phyloP scores from a whole-genome alignment of 129 eudicot species.

The Flaveria linearis region DNA sequence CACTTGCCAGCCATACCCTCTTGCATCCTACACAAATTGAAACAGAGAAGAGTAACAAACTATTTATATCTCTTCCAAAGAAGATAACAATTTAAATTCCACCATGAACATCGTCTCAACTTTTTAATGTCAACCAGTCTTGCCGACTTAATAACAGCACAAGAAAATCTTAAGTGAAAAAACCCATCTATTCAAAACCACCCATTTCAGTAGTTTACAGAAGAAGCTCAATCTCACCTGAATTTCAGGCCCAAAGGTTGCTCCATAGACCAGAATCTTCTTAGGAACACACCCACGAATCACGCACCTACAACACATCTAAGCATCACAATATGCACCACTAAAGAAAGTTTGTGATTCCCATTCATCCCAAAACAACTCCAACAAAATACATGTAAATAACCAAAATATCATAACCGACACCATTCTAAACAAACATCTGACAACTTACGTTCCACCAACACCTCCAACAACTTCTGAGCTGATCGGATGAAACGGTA shows the following conservation, averaged over 20 bases:
- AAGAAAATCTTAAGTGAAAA: not conserved
- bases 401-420: not conserved
- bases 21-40: conserved; percentile 65
- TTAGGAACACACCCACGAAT: conserved; percentile 99
- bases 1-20: conserved; percentile 89
- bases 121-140: not conserved
- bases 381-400: not conserved
- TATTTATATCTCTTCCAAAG: not conserved
- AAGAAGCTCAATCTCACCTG: conserved; percentile 63
- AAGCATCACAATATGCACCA: conserved; percentile 20
- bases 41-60: not conserved
- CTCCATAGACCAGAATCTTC: conserved; percentile 94
- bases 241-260: conserved; percentile 83
- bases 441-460: conserved; percentile 91
- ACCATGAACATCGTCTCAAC: not conserved
- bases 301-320: conserved; percentile 70
- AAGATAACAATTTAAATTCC: not conserved
- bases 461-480: conserved; percentile 92
- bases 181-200: not conserved
- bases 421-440: not conserved
- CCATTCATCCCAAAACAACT: not conserved
- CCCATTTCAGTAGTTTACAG: not conserved
- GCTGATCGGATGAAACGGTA: conserved; percentile 96
- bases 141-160: not conserved
- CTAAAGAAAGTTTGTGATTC: not conserved